Percentiles rank a stretch among this genome's conserved stretches.
These are phyloP conservation scores for Penicillium sp. DNA, from an alignment of 2,329 filamentous ascomycete species.

Conservation along the genomic window DNA sequence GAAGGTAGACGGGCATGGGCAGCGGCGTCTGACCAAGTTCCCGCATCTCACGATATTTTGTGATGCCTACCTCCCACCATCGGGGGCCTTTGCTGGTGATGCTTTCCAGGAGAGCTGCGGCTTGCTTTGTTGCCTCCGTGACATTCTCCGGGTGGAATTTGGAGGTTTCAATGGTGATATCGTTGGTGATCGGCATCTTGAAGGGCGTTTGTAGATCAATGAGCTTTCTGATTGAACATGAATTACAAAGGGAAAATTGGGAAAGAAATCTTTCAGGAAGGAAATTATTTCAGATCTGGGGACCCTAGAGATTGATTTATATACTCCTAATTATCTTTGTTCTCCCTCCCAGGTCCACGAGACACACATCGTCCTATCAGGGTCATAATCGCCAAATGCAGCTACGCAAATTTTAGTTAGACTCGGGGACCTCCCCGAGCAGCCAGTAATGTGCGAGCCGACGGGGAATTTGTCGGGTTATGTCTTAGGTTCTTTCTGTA, in stretches of 20 bases:
- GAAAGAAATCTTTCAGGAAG: too few relatives aligned
- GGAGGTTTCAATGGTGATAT: neutral
- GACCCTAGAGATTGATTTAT: too few relatives aligned
- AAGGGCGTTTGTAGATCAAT: neutral
- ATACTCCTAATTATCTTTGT: too few relatives aligned
- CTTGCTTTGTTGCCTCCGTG: neutral
- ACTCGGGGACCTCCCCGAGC: neutral
- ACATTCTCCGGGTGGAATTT: neutral
- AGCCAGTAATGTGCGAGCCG: too few relatives aligned
- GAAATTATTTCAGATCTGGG: neutral
- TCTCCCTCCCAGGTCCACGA: too few relatives aligned
- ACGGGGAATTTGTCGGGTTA: too few relatives aligned
- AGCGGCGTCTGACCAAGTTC: constrained; percentile 54
- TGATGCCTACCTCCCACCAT: constrained; percentile 57
- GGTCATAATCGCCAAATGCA: too few relatives aligned
- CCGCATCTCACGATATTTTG: constrained; percentile 54
- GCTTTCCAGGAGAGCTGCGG: constrained; percentile 13
- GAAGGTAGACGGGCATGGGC: constrained; percentile 48
- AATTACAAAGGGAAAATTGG: too few relatives aligned
- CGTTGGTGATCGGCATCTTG: neutral
- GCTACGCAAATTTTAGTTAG: neutral
- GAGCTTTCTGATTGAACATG: neutral
- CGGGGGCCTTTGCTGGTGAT: constrained; percentile 45
- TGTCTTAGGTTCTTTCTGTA: too few relatives aligned
- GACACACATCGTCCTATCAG: too few relatives aligned